A percentile compares a stretch with the other conserved stretches of the same genome.
phyloP scores from a whole-genome alignment of 768 basidiomycete genomes.

The Suillus placidus region DNA sequence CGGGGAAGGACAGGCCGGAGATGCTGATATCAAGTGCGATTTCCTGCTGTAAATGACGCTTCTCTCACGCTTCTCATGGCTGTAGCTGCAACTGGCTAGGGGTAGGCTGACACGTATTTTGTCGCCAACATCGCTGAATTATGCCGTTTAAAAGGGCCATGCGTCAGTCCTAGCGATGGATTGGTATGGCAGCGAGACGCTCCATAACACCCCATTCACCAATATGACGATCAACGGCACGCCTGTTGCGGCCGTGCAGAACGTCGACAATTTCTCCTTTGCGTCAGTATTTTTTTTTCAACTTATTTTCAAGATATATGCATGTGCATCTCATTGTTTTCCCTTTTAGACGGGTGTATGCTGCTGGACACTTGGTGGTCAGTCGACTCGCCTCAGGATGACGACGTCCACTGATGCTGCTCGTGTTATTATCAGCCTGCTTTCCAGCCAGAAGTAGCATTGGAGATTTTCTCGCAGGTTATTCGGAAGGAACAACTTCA shows the following conservation, averaged over 20 bases:
- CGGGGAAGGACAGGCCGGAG: conserved; percentile 28
- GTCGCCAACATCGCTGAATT: not conserved
- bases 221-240: conserved; percentile 60
- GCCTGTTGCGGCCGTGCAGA: conserved; percentile 60
- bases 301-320: not conserved
- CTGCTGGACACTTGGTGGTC: conserved; percentile 65
- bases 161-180: conserved; percentile 45
- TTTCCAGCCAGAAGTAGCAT: conserved; percentile 59
- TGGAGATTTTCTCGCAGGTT: conserved; percentile 62
- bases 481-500: conserved; percentile 54
- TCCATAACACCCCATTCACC: conserved; percentile 43
- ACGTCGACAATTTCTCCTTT: conserved; percentile 68
- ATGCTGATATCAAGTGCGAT: conserved; percentile 31
- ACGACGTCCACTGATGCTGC: not conserved
- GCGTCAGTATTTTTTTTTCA: conserved; percentile 47
- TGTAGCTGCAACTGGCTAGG: conserved; percentile 27
- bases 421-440: conserved; percentile 45
- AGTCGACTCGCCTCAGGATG: conserved; percentile 24
- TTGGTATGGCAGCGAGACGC: conserved; percentile 46
- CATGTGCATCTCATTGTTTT: not conserved
- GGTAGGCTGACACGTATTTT: conserved; percentile 32
- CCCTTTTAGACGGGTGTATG: conserved; percentile 50
- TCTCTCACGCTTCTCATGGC: not conserved
- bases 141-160: conserved; percentile 27
- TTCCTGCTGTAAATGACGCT: conserved; percentile 8